Evolutionary conservation across 202 grass and related monocot genomes (phyloP).

Genomic region (Brachypodium distachyon): DNA sequence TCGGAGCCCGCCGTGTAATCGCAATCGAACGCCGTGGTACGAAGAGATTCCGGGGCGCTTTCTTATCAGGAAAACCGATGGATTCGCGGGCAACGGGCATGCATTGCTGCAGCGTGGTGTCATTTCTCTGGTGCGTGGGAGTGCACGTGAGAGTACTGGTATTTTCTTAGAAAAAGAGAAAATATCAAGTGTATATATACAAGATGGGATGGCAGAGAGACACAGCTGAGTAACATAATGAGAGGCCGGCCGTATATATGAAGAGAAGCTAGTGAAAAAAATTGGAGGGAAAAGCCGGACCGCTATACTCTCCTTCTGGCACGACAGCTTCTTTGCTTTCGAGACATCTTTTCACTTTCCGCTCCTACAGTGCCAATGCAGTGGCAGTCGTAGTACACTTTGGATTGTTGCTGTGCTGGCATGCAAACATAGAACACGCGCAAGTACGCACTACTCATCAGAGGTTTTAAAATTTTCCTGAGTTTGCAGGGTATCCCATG

Average conservation of each 20-base stretch:
- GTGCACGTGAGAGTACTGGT: neutral
- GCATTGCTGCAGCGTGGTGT: neutral
- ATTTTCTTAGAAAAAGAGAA: neutral
- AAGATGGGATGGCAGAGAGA: no score
- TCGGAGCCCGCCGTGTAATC: neutral
- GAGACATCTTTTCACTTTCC: neutral
- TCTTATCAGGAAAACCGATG: no score
- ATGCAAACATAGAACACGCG: neutral
- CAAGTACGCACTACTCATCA: neutral
- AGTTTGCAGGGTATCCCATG: neutral
- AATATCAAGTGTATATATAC: neutral
- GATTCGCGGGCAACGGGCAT: no score
- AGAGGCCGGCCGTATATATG: no score
- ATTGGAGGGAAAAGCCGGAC: no score
- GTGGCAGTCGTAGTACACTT: no score
- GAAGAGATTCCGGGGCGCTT: neutral
- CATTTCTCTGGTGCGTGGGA: neutral
- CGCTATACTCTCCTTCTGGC: neutral
- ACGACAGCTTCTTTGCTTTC: neutral
- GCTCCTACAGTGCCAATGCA: neutral
- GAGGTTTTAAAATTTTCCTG: neutral
- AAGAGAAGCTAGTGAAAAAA: no score
- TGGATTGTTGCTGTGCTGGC: neutral
- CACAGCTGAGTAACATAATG: neutral
- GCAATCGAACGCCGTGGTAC: neutral